Evolutionary conservation across 805 yeast genomes (phyloP), one percentile per base, ranked within the genome.

Genomic region (Tetrapisispora iriomotensis): DNA sequence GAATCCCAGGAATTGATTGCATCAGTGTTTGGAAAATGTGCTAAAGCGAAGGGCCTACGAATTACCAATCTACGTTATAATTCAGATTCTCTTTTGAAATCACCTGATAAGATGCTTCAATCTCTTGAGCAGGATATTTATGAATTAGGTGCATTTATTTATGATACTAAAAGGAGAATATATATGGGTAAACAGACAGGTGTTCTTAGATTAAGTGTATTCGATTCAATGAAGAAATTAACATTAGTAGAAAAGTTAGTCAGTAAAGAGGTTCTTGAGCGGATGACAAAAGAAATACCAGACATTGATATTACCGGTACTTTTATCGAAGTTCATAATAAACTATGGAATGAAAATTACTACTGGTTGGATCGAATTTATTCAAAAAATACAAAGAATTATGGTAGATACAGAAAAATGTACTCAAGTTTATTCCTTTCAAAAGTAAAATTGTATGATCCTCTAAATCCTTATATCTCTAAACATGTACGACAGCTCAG

Each of bases 321-420:
- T 6, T 62, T 85, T n/a, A 65, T 74, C 52, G 64, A 70, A 13
- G 77, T 77, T 21, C 94, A 86, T 48, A 81, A 86, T 45, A 72
- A 79, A 20, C 62, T 88, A 20, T 88, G 96, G 96, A 92, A 94
- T 6, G 95, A 88, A 55, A 87, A 87, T 57, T 94, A 94, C 25
- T 88, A 82, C 53, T 86, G 80, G 46, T 73, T 88, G 24, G 77
- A 87, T 3, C 79, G 78, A 51, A 82, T 86, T 14, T 87, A 86
- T 61, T 83, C 62, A 6, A 60, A 62, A 35, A 57, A 64, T 27
- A 36, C 52, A 9, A 60, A 62, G 29, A 58, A 50, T 40, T 45
- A 50, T 4, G 45, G 53, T 37, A 60, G 51, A 40, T 56, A 45
- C 41, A 53, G 39, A 45, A 59, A 46, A 47, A 50, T 50, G 19